Evolutionary conservation across 192 early-diverging fungal species (phyloP), one percentile per base, ranked within the genome.

Genomic region (Coemansia sp.): DNA sequence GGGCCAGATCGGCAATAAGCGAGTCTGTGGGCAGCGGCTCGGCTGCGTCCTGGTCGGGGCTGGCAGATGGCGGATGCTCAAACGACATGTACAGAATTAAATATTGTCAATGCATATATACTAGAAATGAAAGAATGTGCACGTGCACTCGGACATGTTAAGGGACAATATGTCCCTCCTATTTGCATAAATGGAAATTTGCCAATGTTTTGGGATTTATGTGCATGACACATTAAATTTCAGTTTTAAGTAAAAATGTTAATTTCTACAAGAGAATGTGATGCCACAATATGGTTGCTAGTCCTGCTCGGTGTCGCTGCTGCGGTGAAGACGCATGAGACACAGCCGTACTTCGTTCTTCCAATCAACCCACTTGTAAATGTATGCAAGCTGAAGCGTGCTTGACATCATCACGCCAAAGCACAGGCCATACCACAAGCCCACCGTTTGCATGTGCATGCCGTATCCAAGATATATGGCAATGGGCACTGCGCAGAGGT

Each of bases 401-500:
- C 49, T 56, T 7, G 62, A 53, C 7, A 68, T 50, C 9, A 65
- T 27, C 11, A 67, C 49, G 39, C 63, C 69, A 17, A 50, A 51
- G 23, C 65, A 57, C 51, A 75, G 39, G 14, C 78, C 73, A 57
- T 50, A 72, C 66, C 68, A 72, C 27, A 75, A 29, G 0, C 78
- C 78, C 10, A 32, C 59, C 8, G 69, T 41, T 10, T 65, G 38
- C 52, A 71, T 57, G 22, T 64, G 29, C 2, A 58, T 49, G n/a
- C 37, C 37, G 41, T 69, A 84, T 9, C 75, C 81, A 2, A 84
- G 69, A 27, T 74, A 75, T 14, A 77, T 37, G 2, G 70, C 80
- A 6, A 84, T 24, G 0, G 83, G 85, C 29, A 86, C 35, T 3
- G 71, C 81, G 25, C 77, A 67, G 15, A 63, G 14, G 54, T 84